Conservation (phyloP, 2,329 filamentous ascomycete genomes). For the Alternaria longipes region DNA sequence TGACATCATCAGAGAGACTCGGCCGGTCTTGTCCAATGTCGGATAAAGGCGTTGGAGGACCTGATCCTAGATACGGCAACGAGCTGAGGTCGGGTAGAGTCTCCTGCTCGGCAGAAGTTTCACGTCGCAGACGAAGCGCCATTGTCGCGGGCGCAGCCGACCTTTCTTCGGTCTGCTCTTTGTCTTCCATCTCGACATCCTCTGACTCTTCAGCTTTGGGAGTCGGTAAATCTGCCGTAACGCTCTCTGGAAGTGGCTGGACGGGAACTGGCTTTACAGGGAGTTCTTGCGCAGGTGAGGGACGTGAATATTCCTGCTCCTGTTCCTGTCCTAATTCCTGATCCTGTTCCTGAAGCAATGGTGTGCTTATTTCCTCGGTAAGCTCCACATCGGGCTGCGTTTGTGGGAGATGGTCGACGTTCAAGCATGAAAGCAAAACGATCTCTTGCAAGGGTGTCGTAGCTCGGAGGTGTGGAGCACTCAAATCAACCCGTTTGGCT, state of each 20-base stretch:
- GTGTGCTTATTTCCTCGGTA: conserved; percentile 30
- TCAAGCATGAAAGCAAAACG: conserved; percentile 53
- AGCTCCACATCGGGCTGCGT: conserved; percentile 12
- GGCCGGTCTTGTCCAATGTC: conserved; percentile 54
- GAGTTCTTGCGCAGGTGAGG: conserved; percentile 5
- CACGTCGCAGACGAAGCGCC: conserved; percentile 42
- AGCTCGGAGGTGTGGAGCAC: conserved; percentile 53
- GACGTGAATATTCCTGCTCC: conserved; percentile 2
- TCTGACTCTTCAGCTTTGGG: conserved; percentile 49
- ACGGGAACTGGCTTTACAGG: conserved; percentile 11
- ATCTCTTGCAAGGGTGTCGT: conserved; percentile 56
- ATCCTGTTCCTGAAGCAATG: conserved; percentile 27
- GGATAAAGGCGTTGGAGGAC: conserved; percentile 55
- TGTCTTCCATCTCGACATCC: conserved; percentile 40
- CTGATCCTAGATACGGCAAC: conserved; percentile 58
- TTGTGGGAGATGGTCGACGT: conserved; percentile 40
- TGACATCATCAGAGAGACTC: conserved; percentile 45
- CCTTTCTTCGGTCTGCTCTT: conserved; percentile 30
- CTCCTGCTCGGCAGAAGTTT: conserved; percentile 45
- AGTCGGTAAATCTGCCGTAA: conserved; percentile 41
- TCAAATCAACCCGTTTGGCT: conserved; percentile 56
- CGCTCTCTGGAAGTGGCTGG: conserved; percentile 27
- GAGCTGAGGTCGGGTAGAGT: conserved; percentile 53
- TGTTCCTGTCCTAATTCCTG: conserved; percentile 14
- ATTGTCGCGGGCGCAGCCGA: conserved; percentile 45